Percentiles rank a stretch among this genome's conserved stretches.
Evolutionary conservation across 2,329 filamentous ascomycete genomes (phyloP).

Genomic region (Aspergillus texensis): DNA sequence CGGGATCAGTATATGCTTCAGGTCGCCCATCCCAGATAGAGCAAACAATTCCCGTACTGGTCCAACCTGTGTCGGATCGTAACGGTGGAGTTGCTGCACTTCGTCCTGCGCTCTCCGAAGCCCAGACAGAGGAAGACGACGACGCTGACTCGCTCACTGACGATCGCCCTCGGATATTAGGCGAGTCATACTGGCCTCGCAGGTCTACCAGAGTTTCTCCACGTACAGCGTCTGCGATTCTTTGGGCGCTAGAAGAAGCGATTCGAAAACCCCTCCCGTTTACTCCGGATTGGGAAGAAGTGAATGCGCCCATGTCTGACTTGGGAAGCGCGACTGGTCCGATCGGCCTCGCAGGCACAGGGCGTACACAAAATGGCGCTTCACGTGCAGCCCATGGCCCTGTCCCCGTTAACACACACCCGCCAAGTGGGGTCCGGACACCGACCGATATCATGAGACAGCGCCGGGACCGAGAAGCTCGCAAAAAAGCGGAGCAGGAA

Average conservation of each 20-base stretch:
- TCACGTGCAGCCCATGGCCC: slow-evolving; percentile 55
- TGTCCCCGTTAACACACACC: slow-evolving; percentile 54
- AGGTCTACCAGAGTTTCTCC: slow-evolving; percentile 68
- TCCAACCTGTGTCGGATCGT: slow-evolving; percentile 25
- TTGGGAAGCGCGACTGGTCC: slow-evolving; percentile 63
- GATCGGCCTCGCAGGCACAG: slow-evolving; percentile 51
- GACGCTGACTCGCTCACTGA: slow-evolving; percentile 32
- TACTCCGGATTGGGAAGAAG: slow-evolving; percentile 81
- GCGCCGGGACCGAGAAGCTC: slow-evolving; percentile 74
- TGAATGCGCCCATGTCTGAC: slow-evolving; percentile 91
- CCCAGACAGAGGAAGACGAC: slow-evolving; percentile 31
- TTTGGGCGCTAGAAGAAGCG: slow-evolving; percentile 89
- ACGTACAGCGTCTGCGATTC: slow-evolving; percentile 84
- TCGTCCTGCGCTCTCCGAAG: slow-evolving; percentile 37
- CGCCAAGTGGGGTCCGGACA: slow-evolving; percentile 69
- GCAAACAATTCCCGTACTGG: slow-evolving; percentile 29
- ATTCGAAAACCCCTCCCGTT: slow-evolving; percentile 80
- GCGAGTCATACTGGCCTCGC: slow-evolving; percentile 56
- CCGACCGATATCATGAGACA: slow-evolving; percentile 92
- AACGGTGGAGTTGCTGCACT: slow-evolving; percentile 25
- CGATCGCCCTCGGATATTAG: slow-evolving; percentile 30
- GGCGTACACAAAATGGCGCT: slow-evolving; percentile 60
- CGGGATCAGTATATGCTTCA: slow-evolving; percentile 49
- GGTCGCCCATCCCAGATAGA: slow-evolving; percentile 29
- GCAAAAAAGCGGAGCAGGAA: slow-evolving; percentile 68